A percentile compares a stretch with the other conserved stretches of the same genome.
Conservation (phyloP, 2,329 filamentous ascomycete species). For the Cladobotryum mycophilum region DNA sequence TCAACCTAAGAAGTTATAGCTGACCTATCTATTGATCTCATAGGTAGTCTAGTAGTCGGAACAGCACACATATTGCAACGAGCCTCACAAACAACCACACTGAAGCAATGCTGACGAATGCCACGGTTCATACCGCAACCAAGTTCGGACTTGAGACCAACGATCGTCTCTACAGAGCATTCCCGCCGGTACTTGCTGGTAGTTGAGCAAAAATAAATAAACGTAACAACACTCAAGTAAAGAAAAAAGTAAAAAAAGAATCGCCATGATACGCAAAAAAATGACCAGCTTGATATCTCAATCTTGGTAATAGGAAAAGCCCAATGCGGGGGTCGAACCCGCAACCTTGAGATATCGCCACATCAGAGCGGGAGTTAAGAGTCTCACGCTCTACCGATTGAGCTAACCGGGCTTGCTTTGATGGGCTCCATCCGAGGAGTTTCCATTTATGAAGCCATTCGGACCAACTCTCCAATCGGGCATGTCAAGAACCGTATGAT, state of each 20-base stretch:
- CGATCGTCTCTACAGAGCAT: background rate
- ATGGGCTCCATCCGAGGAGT: background rate
- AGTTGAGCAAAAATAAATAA: background rate
- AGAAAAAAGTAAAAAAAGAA: background rate
- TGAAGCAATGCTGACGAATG: too few species aligned
- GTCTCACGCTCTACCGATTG: conserved; percentile 62
- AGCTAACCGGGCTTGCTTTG: conserved; percentile 29
- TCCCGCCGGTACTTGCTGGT: background rate
- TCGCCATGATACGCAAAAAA: background rate
- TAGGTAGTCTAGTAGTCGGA: too few species aligned
- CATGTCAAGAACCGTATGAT: too few species aligned
- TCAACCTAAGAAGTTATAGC: too few species aligned
- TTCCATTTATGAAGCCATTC: too few species aligned
- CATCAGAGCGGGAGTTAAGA: conserved; percentile 37
- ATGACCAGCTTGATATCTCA: background rate
- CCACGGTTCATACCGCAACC: too few species aligned
- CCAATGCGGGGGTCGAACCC: conserved; percentile 46
- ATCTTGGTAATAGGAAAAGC: conserved; percentile 28
- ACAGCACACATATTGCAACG: too few species aligned
- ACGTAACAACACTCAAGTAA: background rate
- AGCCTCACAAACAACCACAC: too few species aligned
- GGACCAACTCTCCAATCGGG: too few species aligned
- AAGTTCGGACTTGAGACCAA: background rate
- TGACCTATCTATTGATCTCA: too few species aligned
- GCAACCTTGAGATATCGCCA: conserved; percentile 41